A percentile compares a stretch with the other conserved stretches of the same genome.
phyloP scores from a whole-genome alignment of 1,139 yeast species.

The Candida glucosophila region DNA sequence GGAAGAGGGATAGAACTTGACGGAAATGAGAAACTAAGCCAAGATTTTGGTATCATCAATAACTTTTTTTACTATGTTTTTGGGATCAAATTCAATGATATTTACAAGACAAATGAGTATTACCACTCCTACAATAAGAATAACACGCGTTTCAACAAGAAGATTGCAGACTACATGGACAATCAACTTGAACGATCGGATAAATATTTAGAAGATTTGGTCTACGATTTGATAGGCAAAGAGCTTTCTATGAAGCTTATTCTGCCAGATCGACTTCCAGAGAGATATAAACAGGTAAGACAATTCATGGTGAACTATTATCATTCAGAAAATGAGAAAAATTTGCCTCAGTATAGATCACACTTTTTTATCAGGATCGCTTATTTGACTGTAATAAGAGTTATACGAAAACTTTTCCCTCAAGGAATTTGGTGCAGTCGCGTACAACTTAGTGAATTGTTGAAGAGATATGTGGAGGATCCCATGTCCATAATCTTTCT shows the following conservation, averaged over 20 bases:
- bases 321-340: constrained; percentile 25
- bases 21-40: constrained; percentile 19
- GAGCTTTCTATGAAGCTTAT: constrained; percentile 35
- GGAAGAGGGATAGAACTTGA: constrained; percentile 21
- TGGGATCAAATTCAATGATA: constrained; percentile 19
- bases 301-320: constrained; percentile 32
- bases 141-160: constrained; percentile 19
- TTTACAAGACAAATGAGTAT: constrained; percentile 29
- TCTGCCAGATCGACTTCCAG: constrained; percentile 23
- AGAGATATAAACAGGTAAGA: constrained; percentile 30
- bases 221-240: constrained; percentile 28
- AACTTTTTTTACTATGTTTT: constrained; percentile 25
- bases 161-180: constrained; percentile 24
- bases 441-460: constrained; percentile 23
- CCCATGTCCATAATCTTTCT: constrained; percentile 38
- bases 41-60: constrained; percentile 22
- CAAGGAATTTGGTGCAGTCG: constrained; percentile 35
- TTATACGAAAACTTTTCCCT: constrained; percentile 33
- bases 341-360: constrained; percentile 24
- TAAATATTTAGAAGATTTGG: constrained; percentile 28
- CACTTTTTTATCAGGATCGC: constrained; percentile 24
- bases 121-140: constrained; percentile 27
- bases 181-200: constrained; percentile 25
- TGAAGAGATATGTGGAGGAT: constrained; percentile 23
- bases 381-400: constrained; percentile 29